Conservation (phyloP, 768 basidiomycete genomes). For the Boletellus ananas region DNA sequence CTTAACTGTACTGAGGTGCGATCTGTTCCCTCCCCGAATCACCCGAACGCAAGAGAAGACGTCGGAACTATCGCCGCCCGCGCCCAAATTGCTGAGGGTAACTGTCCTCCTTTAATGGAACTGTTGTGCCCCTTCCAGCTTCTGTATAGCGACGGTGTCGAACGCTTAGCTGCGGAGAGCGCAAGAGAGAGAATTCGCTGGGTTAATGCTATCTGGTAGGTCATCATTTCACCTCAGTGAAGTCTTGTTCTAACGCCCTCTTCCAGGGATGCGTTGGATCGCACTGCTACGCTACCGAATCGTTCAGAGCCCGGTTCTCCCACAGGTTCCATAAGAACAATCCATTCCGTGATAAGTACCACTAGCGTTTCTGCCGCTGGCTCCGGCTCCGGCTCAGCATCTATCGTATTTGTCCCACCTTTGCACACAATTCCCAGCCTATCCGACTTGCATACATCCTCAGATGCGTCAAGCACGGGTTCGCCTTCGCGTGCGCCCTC, state of each 20-base stretch:
- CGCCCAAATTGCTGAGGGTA: conserved; percentile 48
- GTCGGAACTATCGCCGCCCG: conserved; percentile 82
- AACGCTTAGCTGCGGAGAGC: conserved; percentile 85
- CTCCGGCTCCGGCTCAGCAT: conserved; percentile 54
- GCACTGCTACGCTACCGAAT: conserved; percentile 49
- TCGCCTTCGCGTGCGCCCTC: conserved; percentile 44
- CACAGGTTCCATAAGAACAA: conserved; percentile 63
- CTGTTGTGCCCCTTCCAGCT: conserved; percentile 87
- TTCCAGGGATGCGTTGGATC: conserved; percentile 74
- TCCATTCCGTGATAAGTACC: conserved; percentile 50
- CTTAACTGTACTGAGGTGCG: conserved; percentile 85
- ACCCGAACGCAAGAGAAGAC: conserved; percentile 79
- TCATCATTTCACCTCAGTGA: conserved; percentile 17
- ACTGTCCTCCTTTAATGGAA: conserved; percentile 53
- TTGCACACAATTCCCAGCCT: conserved; percentile 68
- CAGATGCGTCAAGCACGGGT: conserved; percentile 38
- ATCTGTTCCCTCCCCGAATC: conserved; percentile 74
- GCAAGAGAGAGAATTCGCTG: conserved; percentile 82
- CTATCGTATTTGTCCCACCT: conserved; percentile 76
- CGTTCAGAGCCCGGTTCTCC: conserved; percentile 44
- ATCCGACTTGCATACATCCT: conserved; percentile 53
- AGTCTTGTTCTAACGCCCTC: background rate
- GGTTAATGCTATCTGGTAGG: conserved; percentile 85
- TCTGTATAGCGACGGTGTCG: conserved; percentile 85
- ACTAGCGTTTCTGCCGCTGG: conserved; percentile 32